phyloP scores from a whole-genome alignment of 2,329 filamentous ascomycete species.

The Epichloe sibirici region DNA sequence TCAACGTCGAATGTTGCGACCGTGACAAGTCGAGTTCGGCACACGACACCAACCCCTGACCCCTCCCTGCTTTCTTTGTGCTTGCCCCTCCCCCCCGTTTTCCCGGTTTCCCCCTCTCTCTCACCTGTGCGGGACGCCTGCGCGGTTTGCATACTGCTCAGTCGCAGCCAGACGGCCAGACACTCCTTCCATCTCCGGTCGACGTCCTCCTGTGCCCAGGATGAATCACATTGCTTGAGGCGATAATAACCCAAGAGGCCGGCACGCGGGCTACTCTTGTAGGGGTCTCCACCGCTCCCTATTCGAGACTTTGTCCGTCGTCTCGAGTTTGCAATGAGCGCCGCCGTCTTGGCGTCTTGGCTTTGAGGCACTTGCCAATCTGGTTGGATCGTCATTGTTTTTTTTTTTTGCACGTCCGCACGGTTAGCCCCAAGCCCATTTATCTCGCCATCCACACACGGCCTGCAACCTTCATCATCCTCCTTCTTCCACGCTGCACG shows the following conservation, averaged over 20 bases:
- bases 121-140: background rate
- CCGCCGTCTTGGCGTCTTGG: background rate
- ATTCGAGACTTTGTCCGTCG: background rate
- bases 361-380: background rate
- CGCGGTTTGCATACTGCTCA: background rate
- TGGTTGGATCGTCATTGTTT: background rate
- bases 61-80: background rate
- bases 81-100: background rate
- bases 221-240: background rate
- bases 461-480: background rate
- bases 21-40: background rate
- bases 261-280: too few relatives aligned
- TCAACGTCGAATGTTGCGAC: background rate
- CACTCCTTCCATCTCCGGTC: background rate
- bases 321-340: background rate
- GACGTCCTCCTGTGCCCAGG: background rate
- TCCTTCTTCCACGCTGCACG: background rate
- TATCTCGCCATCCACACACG: background rate
- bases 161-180: background rate
- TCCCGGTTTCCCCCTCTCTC: background rate
- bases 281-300: constrained; percentile 1
- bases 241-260: too few relatives aligned
- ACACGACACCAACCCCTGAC: constrained; percentile 1
- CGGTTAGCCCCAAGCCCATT: background rate
- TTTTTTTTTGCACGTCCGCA: background rate